Evolutionary conservation across 2,329 filamentous ascomycete genomes (phyloP).

Genomic region (Ophiostoma sp.): DNA sequence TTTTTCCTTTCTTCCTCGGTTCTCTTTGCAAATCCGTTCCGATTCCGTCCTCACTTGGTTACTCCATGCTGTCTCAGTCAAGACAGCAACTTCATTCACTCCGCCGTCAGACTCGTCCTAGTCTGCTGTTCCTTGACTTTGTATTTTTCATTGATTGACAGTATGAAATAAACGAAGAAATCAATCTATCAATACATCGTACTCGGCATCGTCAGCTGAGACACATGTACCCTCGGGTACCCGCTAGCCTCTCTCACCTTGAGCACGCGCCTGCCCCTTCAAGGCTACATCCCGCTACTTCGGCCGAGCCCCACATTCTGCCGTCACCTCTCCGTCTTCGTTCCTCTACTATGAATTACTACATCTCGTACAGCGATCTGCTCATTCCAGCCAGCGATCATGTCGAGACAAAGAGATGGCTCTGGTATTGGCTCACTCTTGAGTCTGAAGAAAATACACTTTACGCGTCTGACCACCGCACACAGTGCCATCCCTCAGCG

Average conservation of each 20-base stretch:
- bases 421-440: no score
- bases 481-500: neutral
- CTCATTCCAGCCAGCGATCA: neutral
- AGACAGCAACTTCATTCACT: neutral
- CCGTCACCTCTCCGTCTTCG: constrained; percentile 2
- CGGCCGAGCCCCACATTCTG: neutral
- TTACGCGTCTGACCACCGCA: neutral
- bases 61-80: neutral
- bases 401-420: neutral
- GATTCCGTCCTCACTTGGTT: neutral
- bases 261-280: neutral
- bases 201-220: neutral
- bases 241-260: neutral
- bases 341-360: neutral
- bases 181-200: neutral
- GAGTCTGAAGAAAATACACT: neutral
- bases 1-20: neutral
- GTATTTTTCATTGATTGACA: neutral
- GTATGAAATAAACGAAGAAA: neutral
- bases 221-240: neutral
- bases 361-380: neutral
- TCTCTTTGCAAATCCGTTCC: neutral
- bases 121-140: neutral
- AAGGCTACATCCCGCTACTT: neutral
- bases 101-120: neutral